Evolutionary conservation across 179 eudicot genomes (phyloP), one percentile per base, ranked within the genome.

Genomic region (Dionaea muscipula): DNA sequence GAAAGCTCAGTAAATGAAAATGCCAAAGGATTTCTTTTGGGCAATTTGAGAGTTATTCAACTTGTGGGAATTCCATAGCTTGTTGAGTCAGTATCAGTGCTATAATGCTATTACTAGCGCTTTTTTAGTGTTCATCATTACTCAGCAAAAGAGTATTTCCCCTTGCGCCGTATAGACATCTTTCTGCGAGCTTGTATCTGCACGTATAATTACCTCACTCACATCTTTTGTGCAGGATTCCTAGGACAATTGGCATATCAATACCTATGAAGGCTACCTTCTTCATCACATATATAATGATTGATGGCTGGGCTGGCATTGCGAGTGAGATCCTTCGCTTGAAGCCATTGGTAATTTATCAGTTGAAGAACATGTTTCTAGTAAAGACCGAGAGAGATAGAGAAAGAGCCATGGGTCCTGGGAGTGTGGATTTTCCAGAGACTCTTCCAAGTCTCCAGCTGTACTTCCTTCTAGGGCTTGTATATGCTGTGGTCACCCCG

Each of bases 261-360:
- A 84, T 91, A 57, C 95, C 98, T 26, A 84, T 81, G 87, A 91
- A 91, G 73, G 98, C 95, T n/a, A n/a, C n/a, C n/a, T n/a, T n/a
- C n/a, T n/a, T n/a, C n/a, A n/a, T n/a, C n/a, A n/a, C n/a, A n/a
- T 36, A 87, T 55, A 85, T 87, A 62, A 91, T 91, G 98, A 81
- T 91, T 43, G 95, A 91, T 53, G 98, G 95, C 19, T 91, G 98
- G 98, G 94, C 95, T 38, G 95, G 94, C 39, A 72, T 87, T 39
- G 95, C 98, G 0, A 72, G 88, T 51, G 98, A 91, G 74, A 91
- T 91, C 65, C 70, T 91, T 15, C 73, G 98, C 27, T 60, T 91
- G 72, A 84, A 80, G 74, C 88, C 94, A 26, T 71, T 91, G 47
- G 74, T 87, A 46, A 71, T 91, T 48, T 91, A 73, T 55, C 98